Evolutionary conservation across 2,329 filamentous ascomycete species (phyloP).

Genomic region (Diaporthe citrichinensis): DNA sequence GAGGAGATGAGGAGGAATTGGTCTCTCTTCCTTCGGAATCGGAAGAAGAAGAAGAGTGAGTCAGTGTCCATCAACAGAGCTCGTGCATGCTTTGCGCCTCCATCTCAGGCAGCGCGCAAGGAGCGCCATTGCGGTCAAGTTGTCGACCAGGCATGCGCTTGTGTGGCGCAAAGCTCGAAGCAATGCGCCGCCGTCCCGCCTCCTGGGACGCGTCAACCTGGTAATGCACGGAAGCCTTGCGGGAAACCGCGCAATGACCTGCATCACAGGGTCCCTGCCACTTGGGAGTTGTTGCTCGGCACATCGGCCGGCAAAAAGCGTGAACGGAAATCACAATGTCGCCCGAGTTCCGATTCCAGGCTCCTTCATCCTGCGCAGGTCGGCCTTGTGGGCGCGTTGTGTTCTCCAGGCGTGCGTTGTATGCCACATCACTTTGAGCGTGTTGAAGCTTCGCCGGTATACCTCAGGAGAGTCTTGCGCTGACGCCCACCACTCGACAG

Average conservation of each 20-base stretch:
- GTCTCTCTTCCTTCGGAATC: constrained; percentile 68
- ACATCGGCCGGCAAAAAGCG: background rate
- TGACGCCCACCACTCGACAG: constrained; percentile 17
- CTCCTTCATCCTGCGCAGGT: background rate
- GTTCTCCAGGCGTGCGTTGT: background rate
- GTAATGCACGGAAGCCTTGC: background rate
- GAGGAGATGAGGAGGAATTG: constrained; percentile 65
- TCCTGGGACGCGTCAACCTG: background rate
- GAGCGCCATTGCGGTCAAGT: constrained; percentile 41
- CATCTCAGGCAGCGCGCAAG: constrained; percentile 36
- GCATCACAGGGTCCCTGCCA: background rate
- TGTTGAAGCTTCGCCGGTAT: background rate
- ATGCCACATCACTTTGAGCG: background rate
- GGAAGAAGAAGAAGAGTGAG: constrained; percentile 71
- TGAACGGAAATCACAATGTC: background rate
- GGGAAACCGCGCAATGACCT: constrained; percentile 18
- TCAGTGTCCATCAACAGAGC: constrained; percentile 44
- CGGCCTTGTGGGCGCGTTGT: background rate
- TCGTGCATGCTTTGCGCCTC: constrained; percentile 46
- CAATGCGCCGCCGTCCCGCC: background rate
- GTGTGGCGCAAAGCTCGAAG: constrained; percentile 42
- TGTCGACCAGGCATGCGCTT: background rate
- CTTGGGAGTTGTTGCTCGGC: background rate
- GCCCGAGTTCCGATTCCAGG: background rate
- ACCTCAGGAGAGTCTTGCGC: background rate